Evolutionary conservation across 1,284 basidiomycete species (phyloP).

Genomic region (Cryptococcus sp.): DNA sequence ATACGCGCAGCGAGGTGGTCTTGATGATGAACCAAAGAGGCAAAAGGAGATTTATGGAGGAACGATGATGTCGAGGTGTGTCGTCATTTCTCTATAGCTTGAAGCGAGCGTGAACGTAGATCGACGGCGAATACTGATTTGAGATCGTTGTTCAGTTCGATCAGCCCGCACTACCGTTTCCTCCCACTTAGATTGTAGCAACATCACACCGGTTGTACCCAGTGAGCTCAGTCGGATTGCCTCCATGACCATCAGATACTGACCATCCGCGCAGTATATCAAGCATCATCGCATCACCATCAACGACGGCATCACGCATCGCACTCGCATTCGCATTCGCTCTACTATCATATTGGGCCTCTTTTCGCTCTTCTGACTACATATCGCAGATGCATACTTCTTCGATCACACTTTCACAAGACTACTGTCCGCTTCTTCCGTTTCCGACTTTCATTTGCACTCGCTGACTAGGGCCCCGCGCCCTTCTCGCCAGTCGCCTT

Average conservation of each 20-base stretch:
- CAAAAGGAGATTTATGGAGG: conserved; percentile 49
- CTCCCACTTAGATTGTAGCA: too few species aligned
- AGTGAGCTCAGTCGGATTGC: too few species aligned
- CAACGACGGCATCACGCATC: not conserved
- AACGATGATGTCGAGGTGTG: conserved; percentile 20
- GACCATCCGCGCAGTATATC: too few species aligned
- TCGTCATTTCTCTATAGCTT: not conserved
- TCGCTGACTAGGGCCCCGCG: conserved; percentile 9
- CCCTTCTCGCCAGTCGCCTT: conserved; percentile 18
- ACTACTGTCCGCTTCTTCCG: not conserved
- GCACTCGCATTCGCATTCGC: not conserved
- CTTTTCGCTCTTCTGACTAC: too few species aligned
- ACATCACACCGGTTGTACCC: too few species aligned
- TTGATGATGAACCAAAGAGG: conserved; percentile 53
- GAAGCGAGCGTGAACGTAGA: not conserved
- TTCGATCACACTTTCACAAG: not conserved
- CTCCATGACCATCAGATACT: too few species aligned
- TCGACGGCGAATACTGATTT: not conserved
- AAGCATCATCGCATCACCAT: not conserved
- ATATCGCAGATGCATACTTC: too few species aligned
- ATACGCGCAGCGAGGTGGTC: conserved; percentile 40
- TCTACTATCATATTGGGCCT: not conserved
- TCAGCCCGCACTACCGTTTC: not conserved
- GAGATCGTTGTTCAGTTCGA: not conserved
- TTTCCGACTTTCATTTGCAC: not conserved